Conservation (phyloP, 2,329 filamentous ascomycete genomes). For the Fusarium sp. region DNA sequence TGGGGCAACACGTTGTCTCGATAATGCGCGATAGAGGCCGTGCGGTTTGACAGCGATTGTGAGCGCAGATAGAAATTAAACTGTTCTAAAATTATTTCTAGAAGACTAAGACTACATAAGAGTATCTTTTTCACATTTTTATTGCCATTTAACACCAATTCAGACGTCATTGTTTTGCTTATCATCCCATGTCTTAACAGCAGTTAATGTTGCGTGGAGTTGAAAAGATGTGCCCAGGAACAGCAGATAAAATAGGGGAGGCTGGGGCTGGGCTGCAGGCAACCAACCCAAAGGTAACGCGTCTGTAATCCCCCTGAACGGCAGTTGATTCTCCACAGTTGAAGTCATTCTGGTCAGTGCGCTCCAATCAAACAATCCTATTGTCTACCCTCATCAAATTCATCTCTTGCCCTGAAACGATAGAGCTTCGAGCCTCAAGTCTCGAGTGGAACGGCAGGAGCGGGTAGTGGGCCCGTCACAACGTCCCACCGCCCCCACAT, state of each 20-base stretch:
- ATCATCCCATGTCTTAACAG: conserved; percentile 40
- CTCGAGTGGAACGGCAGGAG: neutral
- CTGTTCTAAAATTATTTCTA: fast-evolving
- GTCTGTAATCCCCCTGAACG: conserved; percentile 19
- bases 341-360: neutral
- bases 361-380: neutral
- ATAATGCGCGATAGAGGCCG: conserved; percentile 43
- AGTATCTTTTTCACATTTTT: neutral
- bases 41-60: neutral
- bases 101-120: fast-evolving
- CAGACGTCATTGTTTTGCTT: neutral
- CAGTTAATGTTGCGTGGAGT: conserved; percentile 48
- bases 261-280: conserved; percentile 46
- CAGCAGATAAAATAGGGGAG: conserved; percentile 39
- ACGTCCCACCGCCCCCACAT: neutral
- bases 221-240: conserved; percentile 14
- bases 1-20: conserved; percentile 40
- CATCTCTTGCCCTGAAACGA: neutral
- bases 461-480: neutral
- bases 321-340: neutral
- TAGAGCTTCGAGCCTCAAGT: neutral
- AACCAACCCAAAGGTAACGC: conserved; percentile 19
- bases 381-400: neutral
- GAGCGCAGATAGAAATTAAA: neutral
- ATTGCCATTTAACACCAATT: neutral